Percentiles rank a stretch among this genome's conserved stretches.
Conservation (phyloP, 495 filamentous ascomycete genomes). For the Daldinia childiae region DNA sequence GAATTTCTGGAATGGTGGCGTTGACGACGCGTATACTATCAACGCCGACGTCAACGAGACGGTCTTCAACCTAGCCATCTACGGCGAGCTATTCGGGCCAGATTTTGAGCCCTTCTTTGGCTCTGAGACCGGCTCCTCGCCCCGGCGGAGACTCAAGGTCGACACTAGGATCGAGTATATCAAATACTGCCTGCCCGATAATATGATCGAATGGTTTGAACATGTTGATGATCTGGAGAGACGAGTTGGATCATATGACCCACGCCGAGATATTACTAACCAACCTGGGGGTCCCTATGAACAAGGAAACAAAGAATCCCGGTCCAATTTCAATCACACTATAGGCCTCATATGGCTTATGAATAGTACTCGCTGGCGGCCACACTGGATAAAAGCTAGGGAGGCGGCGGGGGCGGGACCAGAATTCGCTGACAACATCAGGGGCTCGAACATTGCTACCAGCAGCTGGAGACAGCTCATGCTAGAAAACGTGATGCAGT, state of each 20-base stretch:
- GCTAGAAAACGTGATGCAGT: background rate
- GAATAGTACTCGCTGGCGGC: background rate
- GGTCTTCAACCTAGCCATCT: background rate
- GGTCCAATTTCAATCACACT: background rate
- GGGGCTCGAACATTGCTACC: too few species aligned
- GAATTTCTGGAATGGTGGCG: background rate
- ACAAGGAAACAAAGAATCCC: background rate
- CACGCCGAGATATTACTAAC: background rate
- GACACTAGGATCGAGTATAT: background rate
- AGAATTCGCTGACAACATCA: background rate
- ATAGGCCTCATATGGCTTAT: background rate
- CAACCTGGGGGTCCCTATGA: background rate
- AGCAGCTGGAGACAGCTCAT: background rate
- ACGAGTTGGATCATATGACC: background rate
- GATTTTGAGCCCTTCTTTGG: background rate
- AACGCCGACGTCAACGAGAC: background rate
- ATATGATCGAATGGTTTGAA: background rate
- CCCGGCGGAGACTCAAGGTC: background rate
- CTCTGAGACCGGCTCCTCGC: background rate
- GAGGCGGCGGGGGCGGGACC: background rate
- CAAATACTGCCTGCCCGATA: background rate
- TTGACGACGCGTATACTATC: background rate
- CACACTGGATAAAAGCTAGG: background rate
- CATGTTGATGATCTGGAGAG: too few species aligned
- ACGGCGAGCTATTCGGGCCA: background rate